A percentile compares a stretch with the other conserved stretches of the same genome.
Evolutionary conservation across 2,329 filamentous ascomycete genomes (phyloP).

Genomic region (Coniochaeta sp.): DNA sequence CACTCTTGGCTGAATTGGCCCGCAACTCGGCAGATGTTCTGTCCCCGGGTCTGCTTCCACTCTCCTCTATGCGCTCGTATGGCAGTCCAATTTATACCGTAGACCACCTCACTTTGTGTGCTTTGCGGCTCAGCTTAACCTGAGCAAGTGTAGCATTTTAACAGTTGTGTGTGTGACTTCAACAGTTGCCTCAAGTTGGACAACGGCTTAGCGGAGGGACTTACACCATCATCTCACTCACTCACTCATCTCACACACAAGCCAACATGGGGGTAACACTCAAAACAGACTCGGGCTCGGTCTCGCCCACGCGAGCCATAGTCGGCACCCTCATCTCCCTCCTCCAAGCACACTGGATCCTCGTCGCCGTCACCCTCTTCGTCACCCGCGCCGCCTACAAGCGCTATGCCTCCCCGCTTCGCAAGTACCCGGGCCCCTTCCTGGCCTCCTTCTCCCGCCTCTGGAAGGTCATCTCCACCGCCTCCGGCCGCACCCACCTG

Average conservation of each 20-base stretch:
- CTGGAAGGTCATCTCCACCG: constrained; percentile 33
- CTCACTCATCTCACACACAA: constrained; percentile 42
- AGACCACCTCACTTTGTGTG: neutral
- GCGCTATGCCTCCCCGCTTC: constrained; percentile 25
- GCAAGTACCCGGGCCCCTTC: constrained; percentile 26
- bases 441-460: constrained; percentile 27
- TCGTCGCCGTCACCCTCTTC: constrained; percentile 18
- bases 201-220: too few relatives aligned
- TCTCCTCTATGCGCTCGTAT: neutral
- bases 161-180: neutral
- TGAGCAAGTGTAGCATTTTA: neutral
- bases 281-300: constrained; percentile 16
- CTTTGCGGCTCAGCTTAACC: neutral
- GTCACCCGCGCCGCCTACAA: constrained; percentile 20
- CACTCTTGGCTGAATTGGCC: constrained; percentile 4
- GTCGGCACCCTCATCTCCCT: constrained; percentile 13
- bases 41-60: neutral
- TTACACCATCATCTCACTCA: neutral
- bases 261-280: constrained; percentile 16
- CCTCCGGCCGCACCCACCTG: constrained; percentile 30
- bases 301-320: constrained; percentile 17
- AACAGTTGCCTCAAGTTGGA: neutral
- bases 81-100: neutral
- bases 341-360: constrained; percentile 20
- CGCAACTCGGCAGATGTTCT: constrained; percentile 4